Evolutionary conservation across 176 grass and related monocot species (phyloP), one percentile per base, ranked within the genome.

Genomic region (Pontederia paniculata): DNA sequence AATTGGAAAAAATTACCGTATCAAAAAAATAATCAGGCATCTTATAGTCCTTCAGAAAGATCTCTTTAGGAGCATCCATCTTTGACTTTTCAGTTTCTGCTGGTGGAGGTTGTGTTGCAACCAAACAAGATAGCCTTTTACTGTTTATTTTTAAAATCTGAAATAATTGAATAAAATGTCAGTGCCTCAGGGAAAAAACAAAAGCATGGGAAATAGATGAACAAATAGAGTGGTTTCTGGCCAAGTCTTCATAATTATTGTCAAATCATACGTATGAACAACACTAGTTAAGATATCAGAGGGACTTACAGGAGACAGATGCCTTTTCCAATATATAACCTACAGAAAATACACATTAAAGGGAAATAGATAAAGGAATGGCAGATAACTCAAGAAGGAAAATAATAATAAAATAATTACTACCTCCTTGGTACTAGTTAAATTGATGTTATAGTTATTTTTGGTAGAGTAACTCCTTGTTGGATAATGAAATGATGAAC

Each of bases 31-130:
- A 98, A 47, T 84, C 75, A 17, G 86, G 86, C 51, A 68, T 84
- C 66, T 84, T 84, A 66, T 98, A 98, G 63, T 98, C 73, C 82
- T 84, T 98, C 80, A 98, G 86, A 76, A 98, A 91, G 53, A 91
- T 86, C 80, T 98, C 93, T 78, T 79, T 91, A 12, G 86, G 86
- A 52, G 19, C 22, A 65, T 84, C 80, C 93, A 98, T 98, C 60
- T 73, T 66, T 56, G 80, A 69, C 55, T 84, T 68, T 64, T 98
- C 83, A 59, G 77, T 62, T 68, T 75, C 62, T 50, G 83, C 55
- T 61, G 80, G 86, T 46, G 65, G 65, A 2, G 86, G 93, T 62
- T 75, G 72, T 55, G 83, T 80, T 82, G 86, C 93, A 77, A 91
- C 83, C 51, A 78, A 98, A 77, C 83, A 84, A 73, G 55, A 55